phyloP scores from a whole-genome alignment of 2,329 filamentous ascomycete species.

The Alternaria sp. region DNA sequence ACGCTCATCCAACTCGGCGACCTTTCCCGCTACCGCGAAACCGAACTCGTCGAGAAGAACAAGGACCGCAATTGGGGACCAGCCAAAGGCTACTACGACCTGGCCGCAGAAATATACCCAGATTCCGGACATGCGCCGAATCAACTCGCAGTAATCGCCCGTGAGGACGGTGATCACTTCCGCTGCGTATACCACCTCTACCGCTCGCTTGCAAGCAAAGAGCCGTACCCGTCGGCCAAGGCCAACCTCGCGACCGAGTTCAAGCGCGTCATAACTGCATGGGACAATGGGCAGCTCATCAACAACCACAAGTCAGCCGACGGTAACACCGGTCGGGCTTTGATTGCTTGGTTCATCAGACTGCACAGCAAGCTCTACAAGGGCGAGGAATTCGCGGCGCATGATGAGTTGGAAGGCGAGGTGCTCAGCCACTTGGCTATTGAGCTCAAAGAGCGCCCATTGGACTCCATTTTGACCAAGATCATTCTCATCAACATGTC shows the following conservation, averaged over 20 bases:
- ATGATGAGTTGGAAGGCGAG: constrained; percentile 83
- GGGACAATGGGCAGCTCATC: constrained; percentile 62
- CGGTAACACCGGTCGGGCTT: constrained; percentile 65
- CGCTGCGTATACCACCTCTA: constrained; percentile 90
- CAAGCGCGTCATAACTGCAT: constrained; percentile 65
- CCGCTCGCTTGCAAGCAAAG: constrained; percentile 75
- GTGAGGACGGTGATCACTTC: constrained; percentile 79
- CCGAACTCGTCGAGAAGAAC: constrained; percentile 69
- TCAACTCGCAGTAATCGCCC: constrained; percentile 85
- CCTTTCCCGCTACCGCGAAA: constrained; percentile 82
- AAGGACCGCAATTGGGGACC: constrained; percentile 79
- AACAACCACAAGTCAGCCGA: constrained; percentile 46
- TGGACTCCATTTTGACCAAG: constrained; percentile 72
- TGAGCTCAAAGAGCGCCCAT: constrained; percentile 71
- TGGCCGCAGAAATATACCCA: constrained; percentile 81
- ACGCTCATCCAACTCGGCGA: constrained; percentile 89
- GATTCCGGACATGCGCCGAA: constrained; percentile 83
- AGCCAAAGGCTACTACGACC: constrained; percentile 81
- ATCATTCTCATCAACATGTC: constrained; percentile 86
- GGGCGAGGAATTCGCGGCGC: constrained; percentile 74
- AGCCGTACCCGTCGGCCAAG: constrained; percentile 76
- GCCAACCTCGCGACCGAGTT: constrained; percentile 83
- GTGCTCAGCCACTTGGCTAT: constrained; percentile 79
- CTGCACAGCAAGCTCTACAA: constrained; percentile 85
- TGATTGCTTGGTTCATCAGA: constrained; percentile 82